phyloP scores from a whole-genome alignment of 306 rosid species.

The Medicago arabica region DNA sequence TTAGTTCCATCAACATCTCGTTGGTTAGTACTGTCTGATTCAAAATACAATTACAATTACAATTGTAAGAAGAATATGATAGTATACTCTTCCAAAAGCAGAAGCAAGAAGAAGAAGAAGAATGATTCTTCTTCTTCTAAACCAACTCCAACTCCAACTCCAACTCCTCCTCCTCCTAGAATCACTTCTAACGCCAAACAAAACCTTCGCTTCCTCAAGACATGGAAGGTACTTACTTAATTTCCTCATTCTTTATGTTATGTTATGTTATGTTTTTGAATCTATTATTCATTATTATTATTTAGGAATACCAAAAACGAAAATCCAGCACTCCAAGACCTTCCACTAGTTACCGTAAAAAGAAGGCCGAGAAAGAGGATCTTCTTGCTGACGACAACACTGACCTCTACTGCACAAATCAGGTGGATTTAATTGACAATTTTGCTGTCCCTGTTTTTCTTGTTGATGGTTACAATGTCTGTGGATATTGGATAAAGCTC shows the following conservation, averaged over 20 bases:
- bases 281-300: too few species aligned
- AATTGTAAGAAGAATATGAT: neutral
- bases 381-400: conserved; percentile 49
- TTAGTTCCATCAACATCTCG: neutral
- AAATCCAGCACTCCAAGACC: conserved; percentile 67
- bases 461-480: conserved; percentile 93
- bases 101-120: too few species aligned
- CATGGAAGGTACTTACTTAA: conserved; percentile 65
- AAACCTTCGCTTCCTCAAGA: conserved; percentile 75
- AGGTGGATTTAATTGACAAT: conserved; percentile 55
- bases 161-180: conserved; percentile 53
- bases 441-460: conserved; percentile 87
- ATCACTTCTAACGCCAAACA: conserved; percentile 89
- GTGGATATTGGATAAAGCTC: conserved; percentile 91
- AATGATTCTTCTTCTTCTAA: neutral
- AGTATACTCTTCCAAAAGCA: neutral
- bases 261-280: neutral
- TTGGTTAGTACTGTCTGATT: neutral
- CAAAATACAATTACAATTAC: neutral
- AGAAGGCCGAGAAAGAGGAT: conserved; percentile 74
- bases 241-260: neutral
- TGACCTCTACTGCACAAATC: conserved; percentile 78
- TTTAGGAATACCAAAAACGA: conserved; percentile 72
- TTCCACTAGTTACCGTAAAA: conserved; percentile 86
- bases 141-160: neutral